Percentiles rank a stretch among this genome's conserved stretches.
Evolutionary conservation across 495 filamentous ascomycete species (phyloP).

Genomic region (Chaetomium cochliodes): DNA sequence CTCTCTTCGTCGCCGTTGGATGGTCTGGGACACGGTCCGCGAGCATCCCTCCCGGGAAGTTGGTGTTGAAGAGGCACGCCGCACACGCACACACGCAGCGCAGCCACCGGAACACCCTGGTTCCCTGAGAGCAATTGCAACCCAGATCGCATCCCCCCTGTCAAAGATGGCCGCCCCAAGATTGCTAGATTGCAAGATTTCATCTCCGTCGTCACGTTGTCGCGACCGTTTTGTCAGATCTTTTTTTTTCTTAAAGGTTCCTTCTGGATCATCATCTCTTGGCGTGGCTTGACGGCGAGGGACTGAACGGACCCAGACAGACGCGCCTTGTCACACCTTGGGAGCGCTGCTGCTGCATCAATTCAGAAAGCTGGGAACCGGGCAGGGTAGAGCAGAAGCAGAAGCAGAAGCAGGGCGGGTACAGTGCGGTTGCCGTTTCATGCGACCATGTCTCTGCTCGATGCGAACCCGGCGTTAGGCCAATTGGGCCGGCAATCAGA

Average conservation of each 20-base stretch:
- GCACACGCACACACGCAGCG: no score
- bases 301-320: neutral
- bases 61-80: slow-evolving; percentile 1
- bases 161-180: slow-evolving; percentile 13
- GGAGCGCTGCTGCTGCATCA: no score
- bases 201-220: neutral
- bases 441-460: no score
- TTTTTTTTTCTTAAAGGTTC: neutral
- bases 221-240: neutral
- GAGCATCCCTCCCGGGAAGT: neutral
- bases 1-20: slow-evolving; percentile 37
- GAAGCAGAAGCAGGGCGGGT: no score
- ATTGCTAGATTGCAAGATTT: no score
- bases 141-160: slow-evolving; percentile 18
- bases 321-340: neutral
- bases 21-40: slow-evolving; percentile 17
- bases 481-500: no score
- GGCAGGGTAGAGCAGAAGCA: no score
- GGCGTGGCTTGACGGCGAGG: neutral
- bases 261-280: neutral
- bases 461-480: no score
- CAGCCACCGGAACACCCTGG: neutral
- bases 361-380: no score
- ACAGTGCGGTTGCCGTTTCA: no score
- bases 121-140: neutral